Evolutionary conservation across 805 yeast genomes (phyloP), one percentile per base, ranked within the genome.

Genomic region (Kuraishia cidri): DNA sequence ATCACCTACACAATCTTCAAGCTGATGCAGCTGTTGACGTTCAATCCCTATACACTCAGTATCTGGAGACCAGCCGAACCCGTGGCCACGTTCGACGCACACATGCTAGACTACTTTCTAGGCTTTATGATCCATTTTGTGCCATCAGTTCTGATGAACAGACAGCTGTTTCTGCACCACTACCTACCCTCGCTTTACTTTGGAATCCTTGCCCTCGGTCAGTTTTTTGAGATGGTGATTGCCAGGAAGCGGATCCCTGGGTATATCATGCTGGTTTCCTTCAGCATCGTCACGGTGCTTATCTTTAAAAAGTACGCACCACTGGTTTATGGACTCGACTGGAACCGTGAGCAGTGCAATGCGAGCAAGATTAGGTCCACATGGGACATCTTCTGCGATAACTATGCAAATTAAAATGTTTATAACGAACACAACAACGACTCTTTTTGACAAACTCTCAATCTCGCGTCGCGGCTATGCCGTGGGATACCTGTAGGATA

Each of bases 121-220:
- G 92, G 85, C 1, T 83, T 76, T 71, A 38, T 62, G 2, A 20
- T 76, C 15, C 78, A 79, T 44, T 71, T 63, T 39, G 40, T 67
- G 26, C 90, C 92, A 13, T 75, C 69, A 39, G 60, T 69, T 26
- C 34, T 49, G 36, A 49, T 61, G 52, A 35, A 52, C 10, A 46
- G 66, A 35, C 64, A 62, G 30, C 34, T 62, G 37, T 63, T 64
- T 37, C 44, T 65, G 5, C 69, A 62, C 33, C 64, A 65, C 42
- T 75, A 75, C 49, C 48, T 69, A 29, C 69, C 73, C 16, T 55
- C 77, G 8, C 48, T 72, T 21, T 70, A 62, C 40, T 69, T 75
- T 45, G 63, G 51, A 10, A 48, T 57, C n/a, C 39, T 61, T 39
- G 45, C 59, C 36, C 33, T 58, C 39, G 57, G 60, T 39, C 50